Base-by-base conservation (phyloP, 2,329 filamentous ascomycete genomes). In the Epicoccum sorghinum region DNA sequence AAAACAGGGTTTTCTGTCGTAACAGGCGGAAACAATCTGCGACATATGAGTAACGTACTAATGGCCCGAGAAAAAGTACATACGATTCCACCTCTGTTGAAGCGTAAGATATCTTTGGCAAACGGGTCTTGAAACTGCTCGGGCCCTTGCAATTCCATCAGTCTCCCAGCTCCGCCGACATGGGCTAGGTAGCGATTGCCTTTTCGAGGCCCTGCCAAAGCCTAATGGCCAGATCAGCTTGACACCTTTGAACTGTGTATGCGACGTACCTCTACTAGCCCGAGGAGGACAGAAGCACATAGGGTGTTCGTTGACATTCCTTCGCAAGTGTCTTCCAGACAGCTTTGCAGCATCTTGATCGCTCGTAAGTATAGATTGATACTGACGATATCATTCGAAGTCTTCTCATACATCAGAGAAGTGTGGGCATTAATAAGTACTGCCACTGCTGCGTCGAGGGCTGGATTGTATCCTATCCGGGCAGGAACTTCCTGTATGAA, bases 231-330 rank as follows among this genome's bases (percentile, higher is more conserved):
- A 32, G 18, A 9, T 42, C 33, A 49, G 40, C 23, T 29, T 24
- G 7, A 4, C 18, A 30, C 8, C 18, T 32, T 7, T 22, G 4
- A 18, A 22, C n/a, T 18, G 1, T 7, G 7, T 39, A 13, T 7
- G 23, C 5, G 14, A 47, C 53, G 43, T 51, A 72, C 70, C 53
- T 73, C 70, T 13, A 73, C 69, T 12, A 73, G 39, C 5, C 69
- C 65, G 7, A 73, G 58, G 2, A 72, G 59, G 29, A 73, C 61
- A 5, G 68, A 66, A 39, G 70, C 70, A 48, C 70, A 71, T 6
- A 73, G 66, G 4, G 70, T 73, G 44, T 72, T 71, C 1, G 69
- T 60, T 4, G 69, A 73, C 56, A 68, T 61, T 9, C 68, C 67
- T 36, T 71, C 47, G n/a, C 55, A 45, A 3, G 62, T 61, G 47